A percentile compares a stretch with the other conserved stretches of the same genome.
These are phyloP conservation scores for Arabis alpina DNA, from an alignment of 345 rosid species.

Conservation along the genomic window DNA sequence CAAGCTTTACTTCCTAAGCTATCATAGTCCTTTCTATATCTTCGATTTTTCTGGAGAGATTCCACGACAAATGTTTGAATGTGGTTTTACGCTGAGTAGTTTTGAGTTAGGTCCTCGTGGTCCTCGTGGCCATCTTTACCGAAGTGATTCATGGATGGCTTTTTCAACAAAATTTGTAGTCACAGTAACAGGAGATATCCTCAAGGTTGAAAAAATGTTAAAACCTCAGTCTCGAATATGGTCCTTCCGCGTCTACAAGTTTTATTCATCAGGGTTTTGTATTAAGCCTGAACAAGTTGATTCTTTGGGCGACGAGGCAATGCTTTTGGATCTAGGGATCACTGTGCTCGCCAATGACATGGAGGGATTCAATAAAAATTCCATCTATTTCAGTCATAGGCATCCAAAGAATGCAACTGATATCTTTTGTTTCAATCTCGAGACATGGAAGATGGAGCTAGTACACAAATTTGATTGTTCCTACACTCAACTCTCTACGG, in stretches of 20 bases:
- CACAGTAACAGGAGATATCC: conserved; percentile 5
- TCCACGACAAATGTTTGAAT: not conserved
- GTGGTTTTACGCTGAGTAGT: not conserved
- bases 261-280: not conserved
- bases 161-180: not conserved
- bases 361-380: not conserved
- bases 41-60: not conserved
- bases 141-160: too few relatives aligned
- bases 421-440: too few relatives aligned
- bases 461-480: too few relatives aligned
- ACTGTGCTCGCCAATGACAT: not conserved
- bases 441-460: too few relatives aligned
- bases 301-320: not conserved
- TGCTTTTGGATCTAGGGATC: not conserved
- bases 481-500: too few relatives aligned
- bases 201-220: not conserved
- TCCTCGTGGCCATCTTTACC: too few relatives aligned
- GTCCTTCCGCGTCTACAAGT: not conserved
- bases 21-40: not conserved
- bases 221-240: fast-evolving
- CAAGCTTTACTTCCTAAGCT: not conserved
- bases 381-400: not conserved
- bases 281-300: not conserved
- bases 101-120: too few relatives aligned
- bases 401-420: too few relatives aligned